phyloP scores from a whole-genome alignment of 78 protist species.

The Polysphondylium violaceum region DNA sequence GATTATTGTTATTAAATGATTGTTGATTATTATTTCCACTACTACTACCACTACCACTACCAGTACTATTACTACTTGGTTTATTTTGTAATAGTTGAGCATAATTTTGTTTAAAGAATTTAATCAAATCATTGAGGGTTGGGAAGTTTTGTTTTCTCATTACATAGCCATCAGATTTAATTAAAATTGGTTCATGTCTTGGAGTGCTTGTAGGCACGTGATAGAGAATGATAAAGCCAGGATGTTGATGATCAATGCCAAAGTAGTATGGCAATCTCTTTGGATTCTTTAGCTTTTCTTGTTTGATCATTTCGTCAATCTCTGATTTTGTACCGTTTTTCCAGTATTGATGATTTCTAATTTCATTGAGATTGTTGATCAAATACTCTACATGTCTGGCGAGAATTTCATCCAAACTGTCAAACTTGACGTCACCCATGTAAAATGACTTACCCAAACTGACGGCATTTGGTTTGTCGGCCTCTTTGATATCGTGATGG shows the following conservation, averaged over 20 bases:
- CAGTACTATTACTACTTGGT: neutral
- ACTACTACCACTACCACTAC: too few species aligned
- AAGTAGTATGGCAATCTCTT: constrained; percentile 62
- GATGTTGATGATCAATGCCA: constrained; percentile 20
- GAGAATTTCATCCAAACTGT: constrained; percentile 74
- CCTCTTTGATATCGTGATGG: constrained; percentile 78
- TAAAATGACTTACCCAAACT: constrained; percentile 47
- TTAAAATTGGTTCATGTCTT: constrained; percentile 49
- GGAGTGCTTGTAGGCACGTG: constrained; percentile 50
- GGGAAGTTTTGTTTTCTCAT: constrained; percentile 41
- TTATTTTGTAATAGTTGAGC: constrained; percentile 4
- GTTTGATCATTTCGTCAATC: constrained; percentile 23
- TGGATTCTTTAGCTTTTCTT: constrained; percentile 31
- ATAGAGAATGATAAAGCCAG: constrained; percentile 50
- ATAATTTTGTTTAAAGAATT: constrained; percentile 72
- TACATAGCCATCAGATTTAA: constrained; percentile 68
- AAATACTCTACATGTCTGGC: constrained; percentile 70
- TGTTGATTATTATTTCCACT: neutral
- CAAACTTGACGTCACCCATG: constrained; percentile 68
- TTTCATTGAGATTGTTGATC: constrained; percentile 56
- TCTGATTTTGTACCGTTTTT: constrained; percentile 34
- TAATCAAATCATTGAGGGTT: constrained; percentile 40
- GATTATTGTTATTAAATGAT: neutral
- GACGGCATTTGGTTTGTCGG: constrained; percentile 66
- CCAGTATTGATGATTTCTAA: constrained; percentile 29